Evolutionary conservation across 352 stramenopile species (phyloP).

Genomic region (Aphanomyces invadans): DNA sequence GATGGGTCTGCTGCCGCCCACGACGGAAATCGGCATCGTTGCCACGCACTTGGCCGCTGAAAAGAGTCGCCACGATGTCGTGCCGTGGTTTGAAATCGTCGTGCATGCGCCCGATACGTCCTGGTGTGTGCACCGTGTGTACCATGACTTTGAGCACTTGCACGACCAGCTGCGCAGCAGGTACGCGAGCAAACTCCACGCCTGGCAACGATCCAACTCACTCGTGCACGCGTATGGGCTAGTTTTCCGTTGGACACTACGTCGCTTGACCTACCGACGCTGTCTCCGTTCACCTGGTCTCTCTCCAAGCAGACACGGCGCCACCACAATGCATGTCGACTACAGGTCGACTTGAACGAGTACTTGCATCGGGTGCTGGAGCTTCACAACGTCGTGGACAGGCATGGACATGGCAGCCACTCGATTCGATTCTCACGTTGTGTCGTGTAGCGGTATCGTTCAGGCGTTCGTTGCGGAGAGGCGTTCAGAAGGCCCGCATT

Average conservation of each 20-base stretch:
- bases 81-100: slow-evolving; percentile 56
- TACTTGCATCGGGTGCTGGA: slow-evolving; percentile 59
- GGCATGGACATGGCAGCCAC: slow-evolving; percentile 1
- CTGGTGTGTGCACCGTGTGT: slow-evolving; percentile 43
- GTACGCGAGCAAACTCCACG: not conserved
- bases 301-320: not conserved
- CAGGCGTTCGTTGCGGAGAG: too few relatives aligned
- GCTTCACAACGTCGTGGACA: slow-evolving; percentile 41
- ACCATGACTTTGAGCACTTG: slow-evolving; percentile 44
- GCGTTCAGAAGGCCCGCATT: too few relatives aligned
- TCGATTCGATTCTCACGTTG: too few relatives aligned
- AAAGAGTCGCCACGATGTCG: slow-evolving; percentile 1
- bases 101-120: slow-evolving; percentile 27
- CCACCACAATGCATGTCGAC: not conserved
- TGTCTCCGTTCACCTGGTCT: not conserved
- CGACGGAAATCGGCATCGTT: slow-evolving; percentile 17
- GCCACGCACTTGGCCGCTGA: not conserved
- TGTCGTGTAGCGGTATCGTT: too few relatives aligned
- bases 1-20: too few relatives aligned
- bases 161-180: slow-evolving; percentile 28
- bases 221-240: not conserved
- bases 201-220: too few relatives aligned
- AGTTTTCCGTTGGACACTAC: not conserved
- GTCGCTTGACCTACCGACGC: not conserved
- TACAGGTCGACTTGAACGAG: slow-evolving; percentile 40